These are phyloP conservation scores for Eutrema yunnanense DNA, from an alignment of 345 rosid species.

Conservation along the genomic window DNA sequence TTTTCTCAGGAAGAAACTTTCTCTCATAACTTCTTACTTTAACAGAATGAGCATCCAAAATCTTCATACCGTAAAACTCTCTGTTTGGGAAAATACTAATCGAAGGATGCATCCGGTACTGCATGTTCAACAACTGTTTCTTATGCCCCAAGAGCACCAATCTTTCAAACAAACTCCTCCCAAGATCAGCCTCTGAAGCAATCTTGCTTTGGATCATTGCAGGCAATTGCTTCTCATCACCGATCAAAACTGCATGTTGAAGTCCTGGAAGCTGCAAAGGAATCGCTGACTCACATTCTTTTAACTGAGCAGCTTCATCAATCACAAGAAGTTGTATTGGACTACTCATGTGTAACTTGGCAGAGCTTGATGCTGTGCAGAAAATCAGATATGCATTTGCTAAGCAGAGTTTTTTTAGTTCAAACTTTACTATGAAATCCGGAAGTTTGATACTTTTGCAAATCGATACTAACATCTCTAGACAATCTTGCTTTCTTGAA, in stretches of 20 bases:
- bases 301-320: slow-evolving; percentile 56
- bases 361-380: slow-evolving; percentile 45
- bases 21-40: slow-evolving; percentile 21
- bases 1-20: slow-evolving; percentile 31
- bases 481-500: slow-evolving; percentile 18
- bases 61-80: slow-evolving; percentile 39
- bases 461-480: slow-evolving; percentile 6
- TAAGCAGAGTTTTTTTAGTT: slow-evolving; percentile 19
- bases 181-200: slow-evolving; percentile 41
- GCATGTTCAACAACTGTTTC: slow-evolving; percentile 50
- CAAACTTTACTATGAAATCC: background rate
- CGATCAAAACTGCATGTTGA: slow-evolving; percentile 39
- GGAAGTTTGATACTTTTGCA: background rate
- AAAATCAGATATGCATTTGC: slow-evolving; percentile 30
- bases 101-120: slow-evolving; percentile 78
- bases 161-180: slow-evolving; percentile 71
- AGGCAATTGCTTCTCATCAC: slow-evolving; percentile 46
- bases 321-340: slow-evolving; percentile 35
- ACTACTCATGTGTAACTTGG: slow-evolving; percentile 14
- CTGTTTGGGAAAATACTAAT: slow-evolving; percentile 57
- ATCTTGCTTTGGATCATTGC: slow-evolving; percentile 52
- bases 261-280: slow-evolving; percentile 44
- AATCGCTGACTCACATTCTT: slow-evolving; percentile 49
- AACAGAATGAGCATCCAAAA: slow-evolving; percentile 45
- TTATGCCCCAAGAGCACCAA: slow-evolving; percentile 39